Base-by-base conservation (phyloP, 2,329 filamentous ascomycete species). In the Pleomassaria siparia region DNA sequence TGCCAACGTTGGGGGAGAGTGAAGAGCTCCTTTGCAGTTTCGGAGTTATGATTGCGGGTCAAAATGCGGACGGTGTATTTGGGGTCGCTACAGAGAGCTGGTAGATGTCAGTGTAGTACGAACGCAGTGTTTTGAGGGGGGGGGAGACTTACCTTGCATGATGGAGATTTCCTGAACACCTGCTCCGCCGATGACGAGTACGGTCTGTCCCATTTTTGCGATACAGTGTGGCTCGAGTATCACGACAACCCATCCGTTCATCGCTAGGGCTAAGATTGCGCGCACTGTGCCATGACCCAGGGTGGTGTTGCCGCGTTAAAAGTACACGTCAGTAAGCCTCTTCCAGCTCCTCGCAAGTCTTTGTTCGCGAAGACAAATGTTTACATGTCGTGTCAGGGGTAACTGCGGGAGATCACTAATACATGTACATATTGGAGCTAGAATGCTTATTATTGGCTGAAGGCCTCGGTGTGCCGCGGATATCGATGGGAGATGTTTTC, bases 1-100 rank as follows among this genome's bases (percentile, higher is more conserved):
- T 63, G 70, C n/a, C 81, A 74, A 28, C 77, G 71, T 50, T 47
- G 22, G 1, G n/a, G 73, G 71, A 77, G 67, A 0, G 65, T 53
- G 18, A 71, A 59, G 5, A 82, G 72, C 0, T 74, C 53, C 40
- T 45, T 42, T 8, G 47, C 47, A 9, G 40, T 20, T 12, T 42
- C 36, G 35, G 48, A 53, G 26, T 36, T 33, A 18, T 44, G 44
- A 29, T 47, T 50, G 41, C 48, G 45, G 10, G 47, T 50, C 7
- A 82, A 64, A 18, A 77, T 68, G 22, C 74, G 72, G 47, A 76
- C 66, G 22, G 63, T 55, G 63, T 81, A 81, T 39, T 67, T 64
- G 28, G 69, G 67, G 50, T 75, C 73, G 33, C 43, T 43, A 36
- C 60, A 54, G 22, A 64, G 56, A 18, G 54, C 54, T 51, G 22